Percentiles rank a stretch among this genome's conserved stretches.
Evolutionary conservation across 2,329 filamentous ascomycete species (phyloP).

Genomic region (Arthrinium phaeospermum): DNA sequence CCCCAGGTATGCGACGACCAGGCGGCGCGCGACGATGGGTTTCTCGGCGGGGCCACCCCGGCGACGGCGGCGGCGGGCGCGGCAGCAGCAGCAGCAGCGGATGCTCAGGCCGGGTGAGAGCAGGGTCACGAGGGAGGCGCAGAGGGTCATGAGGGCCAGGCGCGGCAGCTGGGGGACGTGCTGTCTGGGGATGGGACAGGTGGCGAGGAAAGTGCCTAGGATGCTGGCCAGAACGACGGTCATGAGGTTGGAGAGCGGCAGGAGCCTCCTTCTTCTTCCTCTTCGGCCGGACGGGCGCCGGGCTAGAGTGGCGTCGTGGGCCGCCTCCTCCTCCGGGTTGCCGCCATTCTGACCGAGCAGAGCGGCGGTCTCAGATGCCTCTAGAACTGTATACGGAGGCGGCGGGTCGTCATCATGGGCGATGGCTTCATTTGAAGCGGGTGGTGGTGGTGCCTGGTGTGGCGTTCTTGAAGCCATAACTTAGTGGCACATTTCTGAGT

Average conservation of each 20-base stretch:
- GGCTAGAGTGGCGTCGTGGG: background rate
- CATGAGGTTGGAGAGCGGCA: slow-evolving; percentile 11
- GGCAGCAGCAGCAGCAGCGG: background rate
- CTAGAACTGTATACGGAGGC: slow-evolving; percentile 2
- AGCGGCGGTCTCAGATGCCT: background rate
- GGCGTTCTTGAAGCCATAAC: background rate
- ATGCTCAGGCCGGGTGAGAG: background rate
- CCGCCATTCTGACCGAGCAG: background rate
- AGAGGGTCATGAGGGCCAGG: slow-evolving; percentile 9
- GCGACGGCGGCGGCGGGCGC: background rate
- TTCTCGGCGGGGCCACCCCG: background rate
- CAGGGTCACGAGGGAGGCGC: slow-evolving; percentile 12
- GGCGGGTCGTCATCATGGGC: background rate
- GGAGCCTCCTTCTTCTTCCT: background rate
- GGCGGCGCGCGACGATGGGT: slow-evolving; percentile 12
- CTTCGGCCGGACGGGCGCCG: background rate
- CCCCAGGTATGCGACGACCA: background rate
- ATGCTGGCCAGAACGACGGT: slow-evolving; percentile 1
- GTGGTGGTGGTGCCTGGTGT: background rate
- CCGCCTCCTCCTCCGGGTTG: background rate
- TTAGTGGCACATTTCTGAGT: background rate
- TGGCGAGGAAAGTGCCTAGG: slow-evolving; percentile 8
- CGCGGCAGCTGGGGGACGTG: background rate
- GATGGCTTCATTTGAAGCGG: background rate
- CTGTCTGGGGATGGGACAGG: slow-evolving; percentile 1